Conservation (phyloP, 2,329 filamentous ascomycete genomes). For the Chaetomiaceae sp. region DNA sequence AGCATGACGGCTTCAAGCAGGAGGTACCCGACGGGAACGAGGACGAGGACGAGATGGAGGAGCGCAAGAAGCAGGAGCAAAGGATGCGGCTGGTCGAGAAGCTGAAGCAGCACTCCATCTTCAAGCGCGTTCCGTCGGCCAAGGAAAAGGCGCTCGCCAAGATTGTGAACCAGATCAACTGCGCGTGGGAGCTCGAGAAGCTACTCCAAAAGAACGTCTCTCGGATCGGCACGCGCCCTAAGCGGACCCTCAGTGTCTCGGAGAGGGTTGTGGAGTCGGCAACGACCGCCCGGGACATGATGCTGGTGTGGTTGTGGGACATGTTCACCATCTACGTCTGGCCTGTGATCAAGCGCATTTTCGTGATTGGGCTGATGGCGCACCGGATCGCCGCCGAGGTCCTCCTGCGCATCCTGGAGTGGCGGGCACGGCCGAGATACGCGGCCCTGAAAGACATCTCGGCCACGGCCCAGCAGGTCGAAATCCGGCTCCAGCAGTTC, state of each 20-base stretch:
- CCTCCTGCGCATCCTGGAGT: constrained; percentile 76
- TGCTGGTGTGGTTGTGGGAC: constrained; percentile 65
- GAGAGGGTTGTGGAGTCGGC: constrained; percentile 94
- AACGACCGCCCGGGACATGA: constrained; percentile 73
- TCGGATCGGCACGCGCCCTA: constrained; percentile 75
- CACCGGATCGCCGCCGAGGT: constrained; percentile 79
- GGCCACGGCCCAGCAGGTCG: constrained; percentile 93
- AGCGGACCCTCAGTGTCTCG: constrained; percentile 84
- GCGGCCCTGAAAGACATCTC: constrained; percentile 92
- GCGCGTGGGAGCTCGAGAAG: constrained; percentile 82
- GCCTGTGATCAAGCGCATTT: constrained; percentile 66
- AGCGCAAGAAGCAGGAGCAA: constrained; percentile 53
- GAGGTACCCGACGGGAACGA: constrained; percentile 52
- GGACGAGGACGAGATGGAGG: constrained; percentile 65
- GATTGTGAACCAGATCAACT: constrained; percentile 93
- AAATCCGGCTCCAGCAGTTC: constrained; percentile 95
- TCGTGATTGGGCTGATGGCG: constrained; percentile 73
- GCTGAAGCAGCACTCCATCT: constrained; percentile 80
- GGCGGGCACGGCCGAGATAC: constrained; percentile 70
- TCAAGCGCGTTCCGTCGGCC: constrained; percentile 68
- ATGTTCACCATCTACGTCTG: constrained; percentile 71
- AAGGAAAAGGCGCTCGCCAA: constrained; percentile 77
- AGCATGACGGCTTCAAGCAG: constrained; percentile 41
- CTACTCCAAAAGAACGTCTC: constrained; percentile 85
- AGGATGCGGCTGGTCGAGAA: constrained; percentile 74